Evolutionary conservation across 2,329 filamentous ascomycete species (phyloP).

Genomic region (Pseudopyricularia cyperi): DNA sequence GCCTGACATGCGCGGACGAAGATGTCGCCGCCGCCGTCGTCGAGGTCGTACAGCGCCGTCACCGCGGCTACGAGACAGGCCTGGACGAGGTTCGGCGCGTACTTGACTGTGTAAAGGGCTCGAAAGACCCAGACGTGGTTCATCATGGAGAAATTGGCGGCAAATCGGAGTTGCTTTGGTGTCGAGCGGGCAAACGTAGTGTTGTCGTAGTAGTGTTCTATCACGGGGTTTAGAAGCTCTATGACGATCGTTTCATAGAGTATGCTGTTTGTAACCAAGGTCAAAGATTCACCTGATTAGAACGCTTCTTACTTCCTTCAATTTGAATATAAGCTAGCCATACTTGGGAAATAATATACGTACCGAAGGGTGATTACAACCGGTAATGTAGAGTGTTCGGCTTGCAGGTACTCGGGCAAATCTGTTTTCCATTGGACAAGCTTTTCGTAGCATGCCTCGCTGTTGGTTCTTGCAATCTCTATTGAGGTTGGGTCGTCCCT

Average conservation of each 20-base stretch:
- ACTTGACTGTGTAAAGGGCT: constrained; percentile 9
- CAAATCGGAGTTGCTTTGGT: not conserved
- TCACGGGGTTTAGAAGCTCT: constrained; percentile 1
- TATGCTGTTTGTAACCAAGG: not conserved
- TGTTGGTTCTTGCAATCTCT: not conserved
- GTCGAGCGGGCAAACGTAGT: not conserved
- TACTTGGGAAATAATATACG: not conserved
- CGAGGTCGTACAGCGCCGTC: not conserved
- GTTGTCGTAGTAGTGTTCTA: not conserved
- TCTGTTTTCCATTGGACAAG: constrained; percentile 1
- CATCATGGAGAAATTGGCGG: constrained; percentile 5
- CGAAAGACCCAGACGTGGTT: constrained; percentile 12
- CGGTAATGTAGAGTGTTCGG: not conserved
- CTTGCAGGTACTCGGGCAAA: constrained; percentile 1
- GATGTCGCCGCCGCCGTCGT: constrained; percentile 2
- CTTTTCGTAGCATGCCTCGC: not conserved
- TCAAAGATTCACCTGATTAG: not conserved
- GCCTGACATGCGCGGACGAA: constrained; percentile 2
- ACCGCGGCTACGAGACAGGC: constrained; percentile 2
- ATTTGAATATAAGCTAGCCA: too few relatives aligned
- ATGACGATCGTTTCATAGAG: constrained; percentile 1
- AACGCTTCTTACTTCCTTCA: too few relatives aligned
- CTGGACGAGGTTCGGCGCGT: constrained; percentile 9
- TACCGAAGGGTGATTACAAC: not conserved
- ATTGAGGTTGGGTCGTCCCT: not conserved